These are phyloP conservation scores for Pterocarpus macrocarpus DNA, from an alignment of 306 rosid species.

Conservation along the genomic window DNA sequence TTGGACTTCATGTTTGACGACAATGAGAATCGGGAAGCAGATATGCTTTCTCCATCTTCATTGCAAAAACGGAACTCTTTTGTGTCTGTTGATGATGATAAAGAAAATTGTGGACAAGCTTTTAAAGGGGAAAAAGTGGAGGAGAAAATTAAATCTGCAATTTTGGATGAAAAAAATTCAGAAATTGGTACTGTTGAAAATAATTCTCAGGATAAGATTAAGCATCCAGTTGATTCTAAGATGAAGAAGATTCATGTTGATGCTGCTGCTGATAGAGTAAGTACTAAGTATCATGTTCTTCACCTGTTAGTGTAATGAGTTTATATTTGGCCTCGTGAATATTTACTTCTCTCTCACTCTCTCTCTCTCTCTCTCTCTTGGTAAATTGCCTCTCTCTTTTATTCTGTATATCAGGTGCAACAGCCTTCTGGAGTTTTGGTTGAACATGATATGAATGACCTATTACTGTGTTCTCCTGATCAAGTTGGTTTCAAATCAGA, in stretches of 20 bases:
- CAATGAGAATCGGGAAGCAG: slow-evolving; percentile 55
- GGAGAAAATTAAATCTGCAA: slow-evolving; percentile 44
- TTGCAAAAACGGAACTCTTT: slow-evolving; percentile 48
- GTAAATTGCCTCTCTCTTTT: slow-evolving; percentile 17
- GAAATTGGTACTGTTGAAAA: slow-evolving; percentile 46
- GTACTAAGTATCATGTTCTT: slow-evolving; percentile 47
- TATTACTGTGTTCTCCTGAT: slow-evolving; percentile 61
- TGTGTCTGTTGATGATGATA: slow-evolving; percentile 57
- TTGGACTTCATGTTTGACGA: slow-evolving; percentile 83
- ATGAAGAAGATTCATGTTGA: slow-evolving; percentile 48
- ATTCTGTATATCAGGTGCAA: slow-evolving; percentile 55
- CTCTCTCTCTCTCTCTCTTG: background rate
- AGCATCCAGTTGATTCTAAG: slow-evolving; percentile 50
- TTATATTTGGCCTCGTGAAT: background rate
- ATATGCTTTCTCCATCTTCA: slow-evolving; percentile 56
- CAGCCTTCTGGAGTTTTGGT: slow-evolving; percentile 64
- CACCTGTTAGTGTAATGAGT: slow-evolving; percentile 6
- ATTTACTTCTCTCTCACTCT: slow-evolving; percentile 1
- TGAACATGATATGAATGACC: slow-evolving; percentile 73
- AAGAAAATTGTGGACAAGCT: slow-evolving; percentile 61
- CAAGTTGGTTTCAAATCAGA: slow-evolving; percentile 61
- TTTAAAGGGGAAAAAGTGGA: slow-evolving; percentile 47
- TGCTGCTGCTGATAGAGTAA: slow-evolving; percentile 55
- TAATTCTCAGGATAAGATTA: slow-evolving; percentile 53
- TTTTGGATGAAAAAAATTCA: slow-evolving; percentile 44